Base-by-base conservation (phyloP, 257 asterid species). In the Gynochthodes officinalis region DNA sequence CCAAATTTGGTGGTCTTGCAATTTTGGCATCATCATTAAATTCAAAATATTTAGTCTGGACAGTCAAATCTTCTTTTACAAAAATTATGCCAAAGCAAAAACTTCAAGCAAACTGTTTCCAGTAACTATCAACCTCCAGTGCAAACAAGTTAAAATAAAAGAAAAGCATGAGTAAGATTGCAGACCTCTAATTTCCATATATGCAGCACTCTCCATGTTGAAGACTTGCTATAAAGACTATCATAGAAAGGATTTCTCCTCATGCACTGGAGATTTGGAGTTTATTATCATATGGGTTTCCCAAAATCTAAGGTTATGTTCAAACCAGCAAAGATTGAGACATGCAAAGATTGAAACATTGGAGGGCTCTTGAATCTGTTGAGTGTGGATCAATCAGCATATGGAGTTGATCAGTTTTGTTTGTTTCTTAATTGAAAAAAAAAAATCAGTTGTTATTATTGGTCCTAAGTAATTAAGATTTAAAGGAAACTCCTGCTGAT, bases 121-220 rank as follows among this genome's bases (percentile, higher is more conserved):
- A 46, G 52, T 46, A 12, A 46, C 21, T 46, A 46, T 46, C 19
- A 46, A 7, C 19, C 18, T 1, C 52, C n/a, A n/a, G n/a, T 1
- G 21, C 15, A 46, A 46, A 0, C 19, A 46, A 46, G 52, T 5
- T 2, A 46, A 46, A 46, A 46, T 18, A 46, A 46, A 21, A 46
- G 21, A 60, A 32, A 16, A 33, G 3, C 14, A 7, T 25, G 44
- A n/a, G 8, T 60, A 1, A 11, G 42, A 60, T 1, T 1, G 5
- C 66, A 15, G 66, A 60, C 66, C 66, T 60, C 43, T 32, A 15
- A 60, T 60, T 60, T 60, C 44, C 25, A 16, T 60, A 30, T 60
- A 32, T 60, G 12, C 13, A 60, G 37, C 18, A 21, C 25, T 1
- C 23, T 32, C 43, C 52, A 46, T 46, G 19, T 12, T 46, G 52